Base-by-base conservation (phyloP, 371 early-diverging fungal species). In the Rhizopus delemar region DNA sequence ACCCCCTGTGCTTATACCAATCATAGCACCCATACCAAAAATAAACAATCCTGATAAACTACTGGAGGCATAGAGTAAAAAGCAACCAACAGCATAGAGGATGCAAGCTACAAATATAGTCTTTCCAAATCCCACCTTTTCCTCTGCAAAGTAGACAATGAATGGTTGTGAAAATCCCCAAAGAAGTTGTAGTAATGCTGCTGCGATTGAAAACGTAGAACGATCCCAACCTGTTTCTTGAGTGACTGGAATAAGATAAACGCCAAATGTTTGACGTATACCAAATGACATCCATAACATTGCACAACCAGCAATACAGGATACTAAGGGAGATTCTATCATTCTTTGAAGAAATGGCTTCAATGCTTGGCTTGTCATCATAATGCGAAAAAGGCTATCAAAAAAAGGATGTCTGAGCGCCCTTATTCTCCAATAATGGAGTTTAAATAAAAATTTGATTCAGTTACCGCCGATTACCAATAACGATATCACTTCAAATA, bases 121-220 rank as follows among this genome's bases (percentile, higher is more conserved):
- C 49, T 69, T 71, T 4, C 71, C 75, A 56, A 71, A 71, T 6
- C 75, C 71, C 31, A 71, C 15, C 50, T 62, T 62, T 2, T 56
- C 38, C 45, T 74, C 75, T 28, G 66, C 71, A 6, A 69, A 35
- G 41, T 61, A 70, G 0, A 65, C 71, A 8, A 71, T 53, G 41
- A 74, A 71, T 13, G 71, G 71, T 28, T 70, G 71, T 2, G 60
- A 52, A 13, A 68, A 57, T 0, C 71, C 71, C 69, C 71, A 74
- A 5, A 71, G 41, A 6, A 74, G 35, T 34, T 74, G 75, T 9
- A 69, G 39, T 1, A 74, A 32, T 0, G 69, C 75, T 4, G 71
- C 63, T 2, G 67, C 75, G 13, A 70, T 60, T 1, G 75, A 71
- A 38, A 66, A 71, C 0, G 67, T 62, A 3, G 69, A 55, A 61